Evolutionary conservation across 106 monocot genomes (phyloP), one percentile per base, ranked within the genome.

Genomic region (Allium cepa): DNA sequence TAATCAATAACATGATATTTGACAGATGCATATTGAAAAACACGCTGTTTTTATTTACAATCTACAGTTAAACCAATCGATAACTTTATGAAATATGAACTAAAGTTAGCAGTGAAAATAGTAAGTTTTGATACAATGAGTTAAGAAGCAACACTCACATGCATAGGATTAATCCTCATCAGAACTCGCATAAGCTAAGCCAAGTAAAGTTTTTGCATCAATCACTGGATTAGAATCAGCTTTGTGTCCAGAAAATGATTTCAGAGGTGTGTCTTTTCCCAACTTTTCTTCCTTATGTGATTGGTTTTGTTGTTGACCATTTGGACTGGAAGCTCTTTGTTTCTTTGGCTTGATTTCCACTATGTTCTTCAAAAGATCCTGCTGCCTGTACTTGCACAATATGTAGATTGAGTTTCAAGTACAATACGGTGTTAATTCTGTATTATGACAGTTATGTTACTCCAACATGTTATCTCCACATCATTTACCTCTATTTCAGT

Each of bases 351-450:
- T 92, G 61, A 97, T 86, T 74, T 87, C 92, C 57, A 97, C 73
- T 58, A 96, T 77, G 48, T 91, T 96, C 84, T 80, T 96, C 67
- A 97, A 73, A 15, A 97, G 76, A 79, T 92, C 97, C 69, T 92
- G 97, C 65, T 97, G 97, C 82, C 97, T 97, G 71, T 16, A 50
- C 46, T 75, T 61, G 1, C 17, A 59, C 46, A 51, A 9, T 48
- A n/a, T 8, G 15, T 66, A 14, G 11, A 17, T 0, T 59, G 9
- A 59, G 8, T 59, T 59, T 59, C 36, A 36, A 36, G 36, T 36
- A 36, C 0, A 36, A 36, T 36, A 36, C 36, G 3, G 36, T 36
- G 36, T 36, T 36, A 36, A 36, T 2, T 36, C 36, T 36, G 36
- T 36, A 36, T 4, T 36, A 36, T 36, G 36, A 36, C 36, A 36